These are phyloP conservation scores for Marchantia paleacea DNA, from an alignment of 225 moss, liverwort and hornwort genomes.

Conservation along the genomic window DNA sequence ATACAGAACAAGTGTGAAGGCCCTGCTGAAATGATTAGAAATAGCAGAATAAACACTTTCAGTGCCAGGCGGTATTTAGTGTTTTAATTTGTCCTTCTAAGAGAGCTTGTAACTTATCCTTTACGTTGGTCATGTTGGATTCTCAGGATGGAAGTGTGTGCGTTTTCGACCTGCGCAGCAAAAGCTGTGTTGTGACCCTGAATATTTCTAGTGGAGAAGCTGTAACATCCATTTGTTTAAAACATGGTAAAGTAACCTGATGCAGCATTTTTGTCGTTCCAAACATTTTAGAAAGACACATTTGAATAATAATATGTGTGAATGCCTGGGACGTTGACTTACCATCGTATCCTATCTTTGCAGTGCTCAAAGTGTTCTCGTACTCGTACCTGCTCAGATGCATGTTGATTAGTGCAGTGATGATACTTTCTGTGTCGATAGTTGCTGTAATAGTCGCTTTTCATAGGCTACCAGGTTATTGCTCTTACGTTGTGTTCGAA, in stretches of 20 bases:
- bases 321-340: too few relatives aligned
- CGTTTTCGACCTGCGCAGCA: slow-evolving; percentile 37
- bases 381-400: neutral
- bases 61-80: neutral
- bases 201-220: slow-evolving; percentile 21
- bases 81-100: neutral
- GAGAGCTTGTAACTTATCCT: neutral
- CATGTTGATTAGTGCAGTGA: too few relatives aligned
- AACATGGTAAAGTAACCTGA: slow-evolving; percentile 24
- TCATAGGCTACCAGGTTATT: too few relatives aligned
- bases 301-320: too few relatives aligned
- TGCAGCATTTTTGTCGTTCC: neutral
- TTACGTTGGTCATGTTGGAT: neutral
- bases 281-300: too few relatives aligned
- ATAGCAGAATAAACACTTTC: neutral
- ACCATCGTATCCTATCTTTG: neutral
- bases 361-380: neutral
- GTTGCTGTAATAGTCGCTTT: too few relatives aligned
- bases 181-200: slow-evolving; percentile 27
- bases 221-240: slow-evolving; percentile 31
- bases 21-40: too few relatives aligned
- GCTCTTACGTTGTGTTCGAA: too few relatives aligned
- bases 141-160: slow-evolving; percentile 37
- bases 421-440: too few relatives aligned
- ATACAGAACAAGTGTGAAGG: neutral